Base-by-base conservation (phyloP, 2,329 filamentous ascomycete species). In the Xylaria sp. region DNA sequence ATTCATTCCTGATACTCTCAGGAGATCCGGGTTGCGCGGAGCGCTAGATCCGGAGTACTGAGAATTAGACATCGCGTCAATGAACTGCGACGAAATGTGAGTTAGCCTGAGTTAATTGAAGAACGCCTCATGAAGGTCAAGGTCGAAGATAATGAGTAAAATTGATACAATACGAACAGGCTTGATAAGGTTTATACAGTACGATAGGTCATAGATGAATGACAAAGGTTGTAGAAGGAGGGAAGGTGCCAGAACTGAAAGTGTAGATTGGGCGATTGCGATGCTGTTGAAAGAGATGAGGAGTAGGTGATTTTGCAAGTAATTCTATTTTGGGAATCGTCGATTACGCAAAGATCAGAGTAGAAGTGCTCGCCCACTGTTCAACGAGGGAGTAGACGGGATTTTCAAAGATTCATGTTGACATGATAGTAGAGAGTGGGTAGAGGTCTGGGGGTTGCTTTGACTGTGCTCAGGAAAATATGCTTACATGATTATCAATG, bases 1-100 rank as follows among this genome's bases (percentile, higher is more conserved):
- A 49, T 61, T 67, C 56, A 73, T 71, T 15, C 25, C 59, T 0
- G 66, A 47, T 5, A 73, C 66, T 22, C 63, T 66, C 17, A 68
- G 62, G 17, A 72, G 6, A 31, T 29, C 36, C 1, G 55, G 17
- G 47, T 68, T 47, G 38, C 64, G 68, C 2, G 17, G 51, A 36
- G 29, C 39, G 53, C 29, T 56, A 27, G 59, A 38, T 11, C 31
- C 38, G 15, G 47, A 17, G 5, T 31, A 7, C 33, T 47, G 29
- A 25, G 61, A 42, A 20, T 33, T 60, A 60, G 67, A 55, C 69
- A 71, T 70, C 2, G 20, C 31, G 47, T 20, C 3, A 17, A 33
- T 25, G 20, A 36, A 7, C 61, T 64, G 22, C n/a, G 10, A 2
- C 27, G 5, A 9, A 27, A 2, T 33, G 13, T 42, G 15, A 42